phyloP scores from a whole-genome alignment of 805 yeast genomes.

The Starmerella powellii region DNA sequence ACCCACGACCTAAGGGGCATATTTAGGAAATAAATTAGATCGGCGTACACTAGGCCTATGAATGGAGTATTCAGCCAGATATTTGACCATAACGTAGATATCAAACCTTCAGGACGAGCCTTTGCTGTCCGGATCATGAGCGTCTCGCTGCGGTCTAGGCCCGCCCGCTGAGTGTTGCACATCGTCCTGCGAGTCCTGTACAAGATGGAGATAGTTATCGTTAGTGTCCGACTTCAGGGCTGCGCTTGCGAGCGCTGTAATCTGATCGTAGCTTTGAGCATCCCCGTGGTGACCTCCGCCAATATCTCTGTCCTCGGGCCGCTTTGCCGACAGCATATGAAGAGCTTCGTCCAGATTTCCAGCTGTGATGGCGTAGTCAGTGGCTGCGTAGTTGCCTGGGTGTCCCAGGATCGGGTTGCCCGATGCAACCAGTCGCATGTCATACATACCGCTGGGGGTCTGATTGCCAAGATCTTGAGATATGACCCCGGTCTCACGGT shows the following conservation, averaged over 20 bases:
- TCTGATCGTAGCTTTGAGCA: not conserved
- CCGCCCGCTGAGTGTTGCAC: not conserved
- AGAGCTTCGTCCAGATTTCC: not conserved
- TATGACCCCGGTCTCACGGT: constrained; percentile 3
- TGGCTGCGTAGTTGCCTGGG: not conserved
- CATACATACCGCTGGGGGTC: not conserved
- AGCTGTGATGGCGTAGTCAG: not conserved
- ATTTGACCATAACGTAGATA: no score
- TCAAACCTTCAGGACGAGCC: no score
- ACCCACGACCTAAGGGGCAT: no score
- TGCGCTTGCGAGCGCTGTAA: constrained; percentile 6
- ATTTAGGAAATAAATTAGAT: no score
- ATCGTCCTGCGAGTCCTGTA: not conserved
- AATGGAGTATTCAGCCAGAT: no score
- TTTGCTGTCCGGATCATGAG: no score
- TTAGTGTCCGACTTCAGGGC: constrained; percentile 2
- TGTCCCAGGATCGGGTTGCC: not conserved
- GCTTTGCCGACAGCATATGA: not conserved
- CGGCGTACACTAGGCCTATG: no score
- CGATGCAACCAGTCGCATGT: not conserved
- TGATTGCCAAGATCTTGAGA: not conserved
- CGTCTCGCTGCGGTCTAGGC: no score
- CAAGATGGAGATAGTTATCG: constrained; percentile 2
- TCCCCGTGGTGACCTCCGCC: not conserved
- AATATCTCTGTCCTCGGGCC: not conserved